Evolutionary conservation across 257 asterid species (phyloP), one percentile per base, ranked within the genome.

Genomic region (Nicotiana tabacum): DNA sequence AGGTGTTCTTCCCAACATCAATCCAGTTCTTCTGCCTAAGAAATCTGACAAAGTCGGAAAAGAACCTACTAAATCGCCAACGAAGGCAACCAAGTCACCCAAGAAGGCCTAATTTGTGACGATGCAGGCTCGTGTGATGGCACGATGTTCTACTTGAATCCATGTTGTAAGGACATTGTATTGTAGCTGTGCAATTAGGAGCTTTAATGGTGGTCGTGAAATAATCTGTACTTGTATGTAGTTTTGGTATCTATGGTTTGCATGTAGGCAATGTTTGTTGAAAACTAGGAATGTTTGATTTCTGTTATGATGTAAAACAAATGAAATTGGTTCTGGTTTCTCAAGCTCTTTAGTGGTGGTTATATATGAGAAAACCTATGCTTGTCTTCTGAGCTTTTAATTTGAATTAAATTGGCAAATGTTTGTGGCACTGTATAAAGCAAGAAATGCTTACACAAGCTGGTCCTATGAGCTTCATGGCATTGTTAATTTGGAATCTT

Each of bases 1-100:
- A 5, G 97, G 97, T 55, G 97, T 93, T 4, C 37, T 93, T 6
- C 97, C 97, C 0, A 93, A 93, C 85, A 93, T 93, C 46, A 93
- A 93, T 87, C 93, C 97, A 0, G 86, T 91, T 24, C 90, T 93
- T 83, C 85, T 93, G 78, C 97, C 96, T 0, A 93, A 93, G 91
- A 91, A 90, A 68, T 62, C 92, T 0, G 94, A 81, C 13, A 85
- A 85, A 84, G 87, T 82, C 1, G 84, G 89, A 0, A 90, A 88
- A 66, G 91, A 91, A 82, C 66, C 88, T 4, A 48, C 88, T 0
- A 91, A 90, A 83, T 89, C 96, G 2, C 89, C 96, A 6, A 30
- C 90, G 0, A 91, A 89, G 83, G 95, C 91, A 10, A 57, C 87
- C 32, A 92, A 92, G 30, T 90, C 94, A 3, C 94, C 97, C 1